Evolutionary conservation across 106 monocot species (phyloP).

Genomic region (Dactylorhiza incarnata): DNA sequence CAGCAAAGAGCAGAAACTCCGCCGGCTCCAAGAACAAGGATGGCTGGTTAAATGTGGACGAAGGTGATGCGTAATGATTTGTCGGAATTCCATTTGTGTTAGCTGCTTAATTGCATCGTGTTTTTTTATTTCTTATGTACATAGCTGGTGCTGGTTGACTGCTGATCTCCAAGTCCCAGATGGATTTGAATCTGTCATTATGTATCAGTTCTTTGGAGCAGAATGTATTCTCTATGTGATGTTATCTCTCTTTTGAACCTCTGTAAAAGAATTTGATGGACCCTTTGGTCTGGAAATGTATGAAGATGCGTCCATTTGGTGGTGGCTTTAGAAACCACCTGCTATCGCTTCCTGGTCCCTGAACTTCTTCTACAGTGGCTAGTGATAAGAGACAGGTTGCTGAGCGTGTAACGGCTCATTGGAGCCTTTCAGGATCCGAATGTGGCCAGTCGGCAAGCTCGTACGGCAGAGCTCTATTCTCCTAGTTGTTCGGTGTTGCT

Average conservation of each 20-base stretch:
- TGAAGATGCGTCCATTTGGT: background rate
- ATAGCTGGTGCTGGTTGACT: background rate
- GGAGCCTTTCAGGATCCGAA: no score
- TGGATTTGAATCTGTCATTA: slow-evolving; percentile 6
- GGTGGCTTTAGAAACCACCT: background rate
- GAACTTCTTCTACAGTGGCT: no score
- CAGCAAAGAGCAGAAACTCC: slow-evolving; percentile 1
- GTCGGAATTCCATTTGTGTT: background rate
- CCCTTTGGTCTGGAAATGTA: background rate
- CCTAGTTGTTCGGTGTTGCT: no score
- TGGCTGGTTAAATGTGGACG: slow-evolving; percentile 14
- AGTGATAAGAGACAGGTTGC: no score
- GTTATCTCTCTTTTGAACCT: background rate
- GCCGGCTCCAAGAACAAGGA: background rate
- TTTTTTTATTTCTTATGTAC: background rate
- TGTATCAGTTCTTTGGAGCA: background rate
- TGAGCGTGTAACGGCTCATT: no score
- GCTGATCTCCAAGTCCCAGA: background rate
- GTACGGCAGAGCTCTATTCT: no score
- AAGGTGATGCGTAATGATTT: slow-evolving; percentile 11
- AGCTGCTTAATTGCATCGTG: no score
- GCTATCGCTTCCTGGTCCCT: background rate
- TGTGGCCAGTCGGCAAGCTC: no score
- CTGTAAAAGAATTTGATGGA: background rate
- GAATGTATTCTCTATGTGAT: background rate